Percentiles rank a stretch among this genome's conserved stretches.
These are phyloP conservation scores for Ramularia endophylla DNA, from an alignment of 2,329 filamentous ascomycete species.

Conservation along the genomic window DNA sequence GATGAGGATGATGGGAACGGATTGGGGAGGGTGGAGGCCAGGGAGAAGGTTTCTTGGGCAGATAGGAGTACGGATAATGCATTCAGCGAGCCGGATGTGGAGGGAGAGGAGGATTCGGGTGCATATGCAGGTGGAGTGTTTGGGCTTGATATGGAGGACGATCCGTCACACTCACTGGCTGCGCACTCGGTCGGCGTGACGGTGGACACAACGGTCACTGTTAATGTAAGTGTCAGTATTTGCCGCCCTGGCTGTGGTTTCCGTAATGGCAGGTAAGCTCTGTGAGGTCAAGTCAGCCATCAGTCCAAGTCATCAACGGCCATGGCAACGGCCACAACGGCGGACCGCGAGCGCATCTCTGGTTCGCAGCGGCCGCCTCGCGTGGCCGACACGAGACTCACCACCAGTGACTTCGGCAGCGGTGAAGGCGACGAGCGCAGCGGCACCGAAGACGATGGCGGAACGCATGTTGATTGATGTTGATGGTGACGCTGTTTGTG, in stretches of 20 bases:
- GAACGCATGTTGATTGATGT: conserved; percentile 22
- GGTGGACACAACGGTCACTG: conserved; percentile 10
- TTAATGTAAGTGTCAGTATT: conserved; percentile 12
- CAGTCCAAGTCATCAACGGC: not conserved
- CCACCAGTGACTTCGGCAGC: conserved; percentile 23
- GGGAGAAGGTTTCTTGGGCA: conserved; percentile 9
- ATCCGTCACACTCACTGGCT: conserved; percentile 19
- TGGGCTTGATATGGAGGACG: conserved; percentile 7
- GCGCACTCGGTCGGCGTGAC: conserved; percentile 12
- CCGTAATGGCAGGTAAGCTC: conserved; percentile 3
- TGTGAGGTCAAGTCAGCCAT: conserved; percentile 4
- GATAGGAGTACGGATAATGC: conserved; percentile 15
- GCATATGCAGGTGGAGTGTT: conserved; percentile 15
- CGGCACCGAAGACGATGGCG: conserved; percentile 19
- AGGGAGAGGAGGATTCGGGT: conserved; percentile 12
- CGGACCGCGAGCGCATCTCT: not conserved
- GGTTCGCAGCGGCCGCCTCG: not conserved
- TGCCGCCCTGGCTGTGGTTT: not conserved
- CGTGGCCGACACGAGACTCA: conserved; percentile 6
- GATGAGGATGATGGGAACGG: conserved; percentile 8
- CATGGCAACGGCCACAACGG: too few species aligned
- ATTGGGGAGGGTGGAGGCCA: conserved; percentile 5
- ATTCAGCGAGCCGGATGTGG: conserved; percentile 7
- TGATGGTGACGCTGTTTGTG: too few species aligned
- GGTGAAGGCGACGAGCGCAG: conserved; percentile 21